phyloP scores from a whole-genome alignment of 164 flowering plant genomes.

The Santalum album region DNA sequence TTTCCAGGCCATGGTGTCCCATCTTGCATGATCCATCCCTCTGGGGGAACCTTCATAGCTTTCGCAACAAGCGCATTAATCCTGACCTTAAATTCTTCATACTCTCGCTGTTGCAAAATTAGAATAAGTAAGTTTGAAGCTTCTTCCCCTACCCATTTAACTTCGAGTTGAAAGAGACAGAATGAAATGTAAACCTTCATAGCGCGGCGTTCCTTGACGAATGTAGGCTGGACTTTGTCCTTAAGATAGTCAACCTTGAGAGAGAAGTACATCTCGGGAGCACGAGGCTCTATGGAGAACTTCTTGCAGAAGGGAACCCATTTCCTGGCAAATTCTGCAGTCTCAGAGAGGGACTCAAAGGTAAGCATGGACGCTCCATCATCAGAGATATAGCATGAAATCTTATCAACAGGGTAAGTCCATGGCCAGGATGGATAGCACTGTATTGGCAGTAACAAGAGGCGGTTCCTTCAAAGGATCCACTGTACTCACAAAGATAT shows the following conservation, averaged over 20 bases:
- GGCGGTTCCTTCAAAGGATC: conserved; percentile 98
- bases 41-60: conserved; percentile 67
- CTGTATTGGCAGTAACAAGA: conserved; percentile 78
- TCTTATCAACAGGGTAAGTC: conserved; percentile 91
- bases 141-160: background rate
- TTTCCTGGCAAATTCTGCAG: conserved; percentile 88
- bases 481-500: conserved; percentile 91
- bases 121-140: background rate
- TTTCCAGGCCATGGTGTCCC: conserved; percentile 99
- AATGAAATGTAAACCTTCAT: conserved; percentile 59
- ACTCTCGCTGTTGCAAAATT: conserved; percentile 60
- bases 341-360: conserved; percentile 82
- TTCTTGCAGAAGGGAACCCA: conserved; percentile 99
- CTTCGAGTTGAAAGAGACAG: background rate
- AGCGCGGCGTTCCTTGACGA: conserved; percentile 89
- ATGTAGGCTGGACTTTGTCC: conserved; percentile 95
- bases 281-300: conserved; percentile 82
- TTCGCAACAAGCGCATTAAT: conserved; percentile 88
- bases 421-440: conserved; percentile 83
- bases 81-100: conserved; percentile 93
- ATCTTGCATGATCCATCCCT: conserved; percentile 98
- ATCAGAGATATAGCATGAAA: conserved; percentile 95
- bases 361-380: conserved; percentile 97
- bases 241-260: conserved; percentile 80
- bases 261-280: conserved; percentile 90